phyloP scores from a whole-genome alignment of 352 stramenopile species.

The Phytophthora boehmeriae region DNA sequence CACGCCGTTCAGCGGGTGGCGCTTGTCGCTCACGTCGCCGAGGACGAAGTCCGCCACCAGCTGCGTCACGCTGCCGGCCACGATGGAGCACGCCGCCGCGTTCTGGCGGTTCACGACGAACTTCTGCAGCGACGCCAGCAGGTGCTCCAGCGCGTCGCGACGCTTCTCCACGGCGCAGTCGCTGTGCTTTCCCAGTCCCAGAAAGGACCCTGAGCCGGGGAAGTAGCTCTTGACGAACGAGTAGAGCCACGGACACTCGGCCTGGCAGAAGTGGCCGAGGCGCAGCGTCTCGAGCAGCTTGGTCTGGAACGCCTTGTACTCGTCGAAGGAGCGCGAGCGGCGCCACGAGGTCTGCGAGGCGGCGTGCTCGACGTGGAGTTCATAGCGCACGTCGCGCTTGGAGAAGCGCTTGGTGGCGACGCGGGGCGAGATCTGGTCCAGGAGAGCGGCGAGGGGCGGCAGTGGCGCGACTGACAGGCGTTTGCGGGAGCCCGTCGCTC shows the following conservation, averaged over 20 bases:
- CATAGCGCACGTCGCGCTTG: conserved; percentile 24
- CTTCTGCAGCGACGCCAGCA: conserved; percentile 40
- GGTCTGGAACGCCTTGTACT: conserved; percentile 44
- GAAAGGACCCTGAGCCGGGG: conserved; percentile 30
- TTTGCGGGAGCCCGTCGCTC: conserved; percentile 2
- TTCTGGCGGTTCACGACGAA: conserved; percentile 42
- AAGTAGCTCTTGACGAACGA: conserved; percentile 57
- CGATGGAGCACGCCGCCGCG: conserved; percentile 34
- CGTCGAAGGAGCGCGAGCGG: conserved; percentile 26
- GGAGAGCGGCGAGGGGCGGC: conserved; percentile 4
- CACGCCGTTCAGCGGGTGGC: conserved; percentile 30
- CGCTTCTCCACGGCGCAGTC: conserved; percentile 31
- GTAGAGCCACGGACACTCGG: conserved; percentile 57
- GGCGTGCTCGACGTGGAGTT: conserved; percentile 7
- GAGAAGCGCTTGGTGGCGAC: conserved; percentile 13
- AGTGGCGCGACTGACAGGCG: not conserved
- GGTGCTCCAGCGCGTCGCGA: conserved; percentile 30
- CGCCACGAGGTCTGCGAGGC: conserved; percentile 8
- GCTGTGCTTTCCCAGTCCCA: conserved; percentile 27
- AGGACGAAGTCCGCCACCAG: conserved; percentile 38
- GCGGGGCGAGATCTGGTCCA: conserved; percentile 22
- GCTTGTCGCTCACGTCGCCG: conserved; percentile 30
- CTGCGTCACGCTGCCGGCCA: conserved; percentile 25
- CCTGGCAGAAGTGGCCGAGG: conserved; percentile 52
- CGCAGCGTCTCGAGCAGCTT: conserved; percentile 28